Percentiles rank a stretch among this genome's conserved stretches.
phyloP scores from a whole-genome alignment of 2,329 filamentous ascomycete species.

The Penicillium sclerotiorum region DNA sequence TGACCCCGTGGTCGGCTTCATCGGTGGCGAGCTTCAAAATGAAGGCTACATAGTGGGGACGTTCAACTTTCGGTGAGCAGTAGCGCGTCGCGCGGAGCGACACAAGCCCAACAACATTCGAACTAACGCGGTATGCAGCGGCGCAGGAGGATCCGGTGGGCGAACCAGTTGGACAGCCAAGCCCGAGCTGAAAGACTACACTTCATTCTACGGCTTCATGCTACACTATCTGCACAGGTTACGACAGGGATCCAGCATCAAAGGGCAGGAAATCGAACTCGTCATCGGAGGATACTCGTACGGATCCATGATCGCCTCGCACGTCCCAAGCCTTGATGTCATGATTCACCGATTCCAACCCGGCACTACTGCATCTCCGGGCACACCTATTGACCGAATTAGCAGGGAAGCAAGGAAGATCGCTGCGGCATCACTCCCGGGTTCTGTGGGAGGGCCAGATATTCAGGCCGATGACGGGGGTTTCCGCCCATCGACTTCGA shows the following conservation, averaged over 20 bases:
- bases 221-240: constrained; percentile 70
- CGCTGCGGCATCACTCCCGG: constrained; percentile 63
- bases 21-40: constrained; percentile 66
- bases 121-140: no score
- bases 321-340: constrained; percentile 62
- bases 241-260: constrained; percentile 25
- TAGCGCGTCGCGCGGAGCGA: background rate
- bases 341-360: constrained; percentile 64
- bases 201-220: constrained; percentile 78
- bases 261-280: constrained; percentile 35
- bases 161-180: constrained; percentile 85
- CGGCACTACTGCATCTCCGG: constrained; percentile 43
- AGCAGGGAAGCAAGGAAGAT: constrained; percentile 69
- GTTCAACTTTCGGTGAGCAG: constrained; percentile 77
- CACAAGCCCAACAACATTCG: background rate
- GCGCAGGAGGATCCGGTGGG: constrained; percentile 72
- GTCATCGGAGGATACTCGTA: constrained; percentile 87
- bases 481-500: constrained; percentile 22
- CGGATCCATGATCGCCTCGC: constrained; percentile 77
- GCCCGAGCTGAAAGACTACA: constrained; percentile 80
- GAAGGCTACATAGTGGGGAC: constrained; percentile 76
- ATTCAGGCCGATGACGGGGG: constrained; percentile 3
- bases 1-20: constrained; percentile 73
- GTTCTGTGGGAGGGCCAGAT: constrained; percentile 30
- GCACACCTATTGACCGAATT: constrained; percentile 68